Base-by-base conservation (phyloP, 176 grass and related monocot species). In the Phoenix roebelenii region DNA sequence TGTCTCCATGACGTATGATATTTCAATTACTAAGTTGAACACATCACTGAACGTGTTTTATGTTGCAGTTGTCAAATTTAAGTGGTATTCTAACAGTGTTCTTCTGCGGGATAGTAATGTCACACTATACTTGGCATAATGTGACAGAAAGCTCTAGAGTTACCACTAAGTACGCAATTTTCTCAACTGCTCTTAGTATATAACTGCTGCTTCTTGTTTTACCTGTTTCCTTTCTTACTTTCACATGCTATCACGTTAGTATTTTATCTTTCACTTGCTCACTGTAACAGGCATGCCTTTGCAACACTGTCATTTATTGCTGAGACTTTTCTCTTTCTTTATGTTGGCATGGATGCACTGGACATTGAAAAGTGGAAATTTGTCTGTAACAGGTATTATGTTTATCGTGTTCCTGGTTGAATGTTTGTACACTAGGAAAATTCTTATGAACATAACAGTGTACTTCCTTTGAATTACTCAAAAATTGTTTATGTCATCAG, bases 41-140 rank as follows among this genome's bases (percentile, higher is more conserved):
- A 44, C 44, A 30, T 74, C 23, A 35, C 26, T 63, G 57, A 77
- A 25, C 28, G 23, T 51, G n/a, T n/a, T 58, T 52, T 74, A 61
- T 80, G 55, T 72, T 84, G 71, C 83, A 95, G 91, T 71, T 95
- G 60, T 52, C 90, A 77, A 83, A 95, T 79, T 77, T 90, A 54
- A 95, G 91, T 82, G 91, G 91, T 49, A 95, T 95, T 79, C 83
- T 95, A 44, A 95, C 86, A 0, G 91, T 95, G 15, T 95, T 95
- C 68, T 95, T 95, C 74, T 90, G 86, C 79, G 91, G 91, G 76
- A 95, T 95, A 82, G 80, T 95, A 67, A 95, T 90, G 91, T 95
- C 91, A 56, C 91, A 95, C 71, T 95, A 95, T 72, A 95, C 91
- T 54, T 95, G 91, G 91, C 91, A 95, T 81, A 95, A 95, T 82